These are phyloP conservation scores for Endocarpon pusillum DNA, from an alignment of 495 filamentous ascomycete genomes.

Conservation along the genomic window DNA sequence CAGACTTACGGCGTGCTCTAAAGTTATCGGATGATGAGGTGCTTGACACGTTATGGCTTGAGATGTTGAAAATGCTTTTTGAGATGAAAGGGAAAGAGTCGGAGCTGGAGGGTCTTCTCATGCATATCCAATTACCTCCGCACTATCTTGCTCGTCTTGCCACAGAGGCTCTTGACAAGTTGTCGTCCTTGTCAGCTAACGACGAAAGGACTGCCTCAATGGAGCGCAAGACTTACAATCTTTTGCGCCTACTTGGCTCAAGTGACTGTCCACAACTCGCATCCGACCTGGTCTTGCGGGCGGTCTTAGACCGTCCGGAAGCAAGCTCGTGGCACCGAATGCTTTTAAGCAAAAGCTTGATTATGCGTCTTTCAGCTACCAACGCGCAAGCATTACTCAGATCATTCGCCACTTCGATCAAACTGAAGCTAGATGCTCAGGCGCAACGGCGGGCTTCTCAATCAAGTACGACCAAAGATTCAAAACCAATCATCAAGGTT, in stretches of 20 bases:
- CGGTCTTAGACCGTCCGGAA: conserved; percentile 18
- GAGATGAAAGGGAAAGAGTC: not conserved
- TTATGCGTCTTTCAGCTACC: conserved; percentile 13
- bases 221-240: conserved; percentile 10
- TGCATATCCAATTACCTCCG: too few species aligned
- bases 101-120: not conserved
- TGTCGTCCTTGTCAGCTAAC: not conserved
- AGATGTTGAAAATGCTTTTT: not conserved
- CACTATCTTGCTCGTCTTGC: too few species aligned
- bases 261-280: conserved; percentile 14
- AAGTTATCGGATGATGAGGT: conserved; percentile 6
- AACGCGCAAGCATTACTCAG: conserved; percentile 14
- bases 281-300: conserved; percentile 11
- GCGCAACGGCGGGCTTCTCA: conserved; percentile 7
- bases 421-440: conserved; percentile 15
- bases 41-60: not conserved
- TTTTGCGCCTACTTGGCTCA: conserved; percentile 9
- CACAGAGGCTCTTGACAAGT: not conserved
- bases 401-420: conserved; percentile 15
- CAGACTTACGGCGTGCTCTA: conserved; percentile 6
- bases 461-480: conserved; percentile 3
- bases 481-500: conserved; percentile 16
- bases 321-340: conserved; percentile 22
- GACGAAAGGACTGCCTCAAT: conserved; percentile 1
- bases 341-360: conserved; percentile 11